phyloP scores from a whole-genome alignment of 2,329 filamentous ascomycete genomes.

The Epichloe sp. region DNA sequence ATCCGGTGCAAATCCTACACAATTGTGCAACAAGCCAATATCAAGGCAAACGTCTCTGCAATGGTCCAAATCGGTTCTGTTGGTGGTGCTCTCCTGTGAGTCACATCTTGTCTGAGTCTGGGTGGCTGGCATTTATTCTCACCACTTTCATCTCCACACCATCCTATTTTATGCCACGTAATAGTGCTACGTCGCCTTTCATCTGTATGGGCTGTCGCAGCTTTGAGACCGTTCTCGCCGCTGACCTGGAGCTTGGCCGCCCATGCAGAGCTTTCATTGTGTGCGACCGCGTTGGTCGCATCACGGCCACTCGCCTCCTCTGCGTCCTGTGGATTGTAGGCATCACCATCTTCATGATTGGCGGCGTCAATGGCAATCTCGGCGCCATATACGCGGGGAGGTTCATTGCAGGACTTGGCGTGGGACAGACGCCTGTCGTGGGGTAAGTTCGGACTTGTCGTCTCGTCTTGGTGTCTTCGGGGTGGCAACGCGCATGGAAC shows the following conservation, averaged over 20 bases:
- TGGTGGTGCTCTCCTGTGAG: slow-evolving; percentile 48
- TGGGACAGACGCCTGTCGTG: slow-evolving; percentile 54
- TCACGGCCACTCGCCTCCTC: slow-evolving; percentile 47
- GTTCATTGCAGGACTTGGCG: slow-evolving; percentile 53
- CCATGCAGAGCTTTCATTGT: slow-evolving; percentile 38
- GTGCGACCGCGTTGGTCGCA: slow-evolving; percentile 48
- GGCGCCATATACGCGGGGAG: slow-evolving; percentile 49
- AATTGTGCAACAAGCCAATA: slow-evolving; percentile 44
- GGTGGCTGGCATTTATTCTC: not conserved
- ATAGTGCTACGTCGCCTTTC: not conserved
- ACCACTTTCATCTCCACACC: not conserved
- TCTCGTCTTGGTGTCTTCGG: not conserved
- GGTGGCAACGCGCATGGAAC: too few relatives aligned
- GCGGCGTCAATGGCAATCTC: slow-evolving; percentile 35
- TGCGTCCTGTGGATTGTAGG: slow-evolving; percentile 45
- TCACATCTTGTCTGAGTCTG: not conserved
- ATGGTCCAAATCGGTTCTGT: slow-evolving; percentile 76
- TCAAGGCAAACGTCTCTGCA: slow-evolving; percentile 62
- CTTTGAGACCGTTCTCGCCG: not conserved
- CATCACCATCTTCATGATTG: slow-evolving; percentile 44
- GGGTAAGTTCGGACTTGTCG: slow-evolving; percentile 22
- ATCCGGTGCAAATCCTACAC: slow-evolving; percentile 45
- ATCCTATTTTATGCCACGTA: not conserved
- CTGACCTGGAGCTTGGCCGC: not conserved
- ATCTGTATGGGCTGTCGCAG: not conserved